Evolutionary conservation across 345 rosid genomes (phyloP), one percentile per base, ranked within the genome.

Genomic region (Camelina hispida): DNA sequence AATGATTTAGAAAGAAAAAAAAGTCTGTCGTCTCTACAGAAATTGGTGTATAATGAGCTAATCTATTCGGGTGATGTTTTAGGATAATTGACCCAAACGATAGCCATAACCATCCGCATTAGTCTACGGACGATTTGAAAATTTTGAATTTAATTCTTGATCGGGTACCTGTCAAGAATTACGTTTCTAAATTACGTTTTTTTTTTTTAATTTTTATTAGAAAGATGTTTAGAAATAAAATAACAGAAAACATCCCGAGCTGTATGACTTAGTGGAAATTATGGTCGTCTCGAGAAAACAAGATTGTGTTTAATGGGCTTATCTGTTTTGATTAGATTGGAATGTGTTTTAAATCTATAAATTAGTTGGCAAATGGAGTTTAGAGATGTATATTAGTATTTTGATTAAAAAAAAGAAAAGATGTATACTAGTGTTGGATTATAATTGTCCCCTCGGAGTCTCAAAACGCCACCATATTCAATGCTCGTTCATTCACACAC

Each of bases 311-410:
- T 25, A 14, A 58, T 14, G 34, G 43, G 43, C 67, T 66, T 56
- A 50, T 48, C 61, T 75, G 46, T 58, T 50, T 67, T 38, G 55
- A 68, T 59, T 51, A 67, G 73, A 51, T 68, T 51, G 38, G 40
- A 75, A 52, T 18, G 15, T 38, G 53, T 67, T 59, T 38, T 35
- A 16, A 38, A 48, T 57, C 28, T 58, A 17, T 48, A 67, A 38
- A 59, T 67, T 75, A 17, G 73, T 48, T 60, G 73, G 73, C 68
- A 67, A 55, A 73, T 57, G 66, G 40, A 57, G 23, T 47, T 60
- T 50, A 8, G 43, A 16, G 38, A 66, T 30, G 52, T 54, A 28
- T 30, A 18, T 14, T 20, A 57, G 22, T n/a, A n/a, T n/a, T n/a
- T n/a, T n/a, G n/a, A n/a, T n/a, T n/a, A n/a, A n/a, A n/a, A n/a